Evolutionary conservation across 2,329 filamentous ascomycete species (phyloP).

Genomic region (Trichoderma semiorbis): DNA sequence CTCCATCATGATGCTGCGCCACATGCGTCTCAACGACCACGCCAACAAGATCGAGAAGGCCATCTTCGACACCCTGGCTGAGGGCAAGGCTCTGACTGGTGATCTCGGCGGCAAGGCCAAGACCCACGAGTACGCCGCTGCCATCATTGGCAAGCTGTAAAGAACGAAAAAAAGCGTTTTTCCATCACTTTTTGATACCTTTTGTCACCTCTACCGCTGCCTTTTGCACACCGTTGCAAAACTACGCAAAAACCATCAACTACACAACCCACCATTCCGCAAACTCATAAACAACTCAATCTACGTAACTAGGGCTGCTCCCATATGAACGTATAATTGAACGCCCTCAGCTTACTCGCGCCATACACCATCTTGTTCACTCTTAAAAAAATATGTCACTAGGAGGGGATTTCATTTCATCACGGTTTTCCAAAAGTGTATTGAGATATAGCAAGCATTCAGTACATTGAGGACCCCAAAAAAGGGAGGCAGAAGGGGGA

Average conservation of each 20-base stretch:
- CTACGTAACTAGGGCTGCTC: neutral
- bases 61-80: conserved; percentile 89
- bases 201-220: neutral
- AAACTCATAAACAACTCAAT: neutral
- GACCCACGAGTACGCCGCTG: conserved; percentile 88
- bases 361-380: neutral
- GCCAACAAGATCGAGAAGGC: conserved; percentile 88
- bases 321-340: neutral
- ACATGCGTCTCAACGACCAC: conserved; percentile 88
- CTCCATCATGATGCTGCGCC: conserved; percentile 99
- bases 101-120: conserved; percentile 95
- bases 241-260: neutral
- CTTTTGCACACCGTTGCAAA: neutral
- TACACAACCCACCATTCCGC: neutral
- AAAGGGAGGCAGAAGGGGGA: neutral
- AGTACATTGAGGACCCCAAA: neutral
- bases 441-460: conserved; percentile 15
- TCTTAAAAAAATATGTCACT: neutral
- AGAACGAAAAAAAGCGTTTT: conserved; percentile 1
- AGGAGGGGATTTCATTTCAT: neutral
- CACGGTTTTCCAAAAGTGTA: neutral
- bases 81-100: conserved; percentile 94
- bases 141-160: conserved; percentile 75
- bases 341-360: neutral
- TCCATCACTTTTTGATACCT: conserved; percentile 4